phyloP scores from a whole-genome alignment of 2,329 filamentous ascomycete species.

The Pseudopithomyces chartarum region DNA sequence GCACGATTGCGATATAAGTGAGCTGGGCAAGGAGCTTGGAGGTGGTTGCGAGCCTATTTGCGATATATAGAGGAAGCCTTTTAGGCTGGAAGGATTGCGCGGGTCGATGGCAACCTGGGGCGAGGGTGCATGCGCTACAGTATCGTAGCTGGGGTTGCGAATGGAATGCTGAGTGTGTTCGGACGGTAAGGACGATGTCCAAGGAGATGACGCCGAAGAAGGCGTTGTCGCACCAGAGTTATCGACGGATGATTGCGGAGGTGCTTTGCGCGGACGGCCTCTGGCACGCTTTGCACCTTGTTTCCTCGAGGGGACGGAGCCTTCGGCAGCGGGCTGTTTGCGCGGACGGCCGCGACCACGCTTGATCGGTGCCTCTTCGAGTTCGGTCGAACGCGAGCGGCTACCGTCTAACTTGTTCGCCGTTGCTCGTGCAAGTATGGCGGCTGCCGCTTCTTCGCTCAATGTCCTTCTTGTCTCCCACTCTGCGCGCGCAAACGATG shows the following conservation, averaged over 20 bases:
- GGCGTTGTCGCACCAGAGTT: neutral
- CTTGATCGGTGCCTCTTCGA: neutral
- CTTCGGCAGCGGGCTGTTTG: neutral
- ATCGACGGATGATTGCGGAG: neutral
- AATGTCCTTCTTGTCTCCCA: neutral
- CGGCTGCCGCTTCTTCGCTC: neutral
- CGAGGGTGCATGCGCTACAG: conserved; percentile 3
- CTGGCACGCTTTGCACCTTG: neutral
- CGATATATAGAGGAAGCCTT: conserved; percentile 17
- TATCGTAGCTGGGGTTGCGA: neutral
- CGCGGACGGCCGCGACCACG: neutral
- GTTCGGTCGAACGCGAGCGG: too few species aligned
- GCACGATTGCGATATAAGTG: neutral
- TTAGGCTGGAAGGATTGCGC: conserved; percentile 22
- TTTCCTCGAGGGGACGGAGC: neutral
- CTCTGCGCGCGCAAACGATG: neutral
- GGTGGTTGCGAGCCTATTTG: neutral
- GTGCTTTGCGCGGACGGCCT: neutral
- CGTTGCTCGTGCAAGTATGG: neutral
- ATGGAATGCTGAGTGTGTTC: conserved; percentile 6
- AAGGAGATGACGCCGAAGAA: neutral
- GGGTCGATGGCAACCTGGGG: conserved; percentile 23
- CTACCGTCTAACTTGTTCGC: neutral
- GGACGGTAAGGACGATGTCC: too few species aligned
- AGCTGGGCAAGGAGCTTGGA: too few species aligned